Base-by-base conservation (phyloP, 2,329 filamentous ascomycete genomes). In the Tolypocladium nubicola region DNA sequence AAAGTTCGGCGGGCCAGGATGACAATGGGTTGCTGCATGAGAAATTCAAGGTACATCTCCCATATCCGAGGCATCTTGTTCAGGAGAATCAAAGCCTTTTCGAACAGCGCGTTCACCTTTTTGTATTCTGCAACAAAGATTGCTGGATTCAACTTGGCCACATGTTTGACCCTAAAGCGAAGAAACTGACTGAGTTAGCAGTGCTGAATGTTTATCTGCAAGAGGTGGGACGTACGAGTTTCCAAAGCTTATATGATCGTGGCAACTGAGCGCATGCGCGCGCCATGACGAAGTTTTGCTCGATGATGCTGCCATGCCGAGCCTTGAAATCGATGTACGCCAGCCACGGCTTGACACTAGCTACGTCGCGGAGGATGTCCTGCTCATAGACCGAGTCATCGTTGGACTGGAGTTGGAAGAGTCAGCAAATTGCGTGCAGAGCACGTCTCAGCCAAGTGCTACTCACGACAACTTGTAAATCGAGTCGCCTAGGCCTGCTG, bases 21-120 rank as follows among this genome's bases (percentile, higher is more conserved):
- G 60, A 99, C 85, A 56, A 95, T 77, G n/a, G 94, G 94, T 71
- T 99, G 94, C 67, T 89, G 85, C 69, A 93, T 84, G 58, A 99
- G 79, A 68, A 99, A 97, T 53, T 82, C 82, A 61, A 99, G 84
- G 70, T 97, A 99, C 85, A 97, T 90, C 71, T 97, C 92, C 95
- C 94, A 99, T 69, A 99, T 94, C 63, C 85, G 84, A 30, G 95
- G 94, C 94, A 99, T 99, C 76, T 99, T 99, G 76, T 99, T 97
- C 61, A 99, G 82, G 45, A 99, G 80, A 58, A 97, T 89, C 55
- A 99, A 77, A 4, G 94, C 92, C 64, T 90, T 84, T 75, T 99
- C 94, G 70, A 96, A 99, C 45, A 97, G 83, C 56, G 89, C 82
- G 71, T 99, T 99, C 70, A 97, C 91, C 73, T 97, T 99, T 68